Conservation (phyloP, 192 early-diverging fungal genomes). For the Chytriomyces confervae region DNA sequence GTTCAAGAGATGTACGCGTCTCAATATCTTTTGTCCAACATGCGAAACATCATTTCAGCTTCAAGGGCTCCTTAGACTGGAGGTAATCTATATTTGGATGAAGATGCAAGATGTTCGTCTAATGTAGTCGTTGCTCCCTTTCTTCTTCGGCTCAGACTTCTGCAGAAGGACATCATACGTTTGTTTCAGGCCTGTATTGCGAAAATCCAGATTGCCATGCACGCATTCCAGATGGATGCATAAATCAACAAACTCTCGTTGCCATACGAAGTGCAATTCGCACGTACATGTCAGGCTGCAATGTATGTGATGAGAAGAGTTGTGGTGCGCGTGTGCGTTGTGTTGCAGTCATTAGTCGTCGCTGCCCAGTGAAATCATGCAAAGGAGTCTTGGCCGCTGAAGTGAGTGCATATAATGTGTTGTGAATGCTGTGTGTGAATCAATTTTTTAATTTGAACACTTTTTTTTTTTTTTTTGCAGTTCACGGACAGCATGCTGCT, state of each 20-base stretch:
- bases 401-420: slow-evolving; percentile 49
- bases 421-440: not conserved
- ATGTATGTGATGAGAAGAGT: slow-evolving; percentile 80
- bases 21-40: slow-evolving; percentile 43
- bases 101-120: slow-evolving; percentile 24
- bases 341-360: slow-evolving; percentile 70
- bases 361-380: slow-evolving; percentile 74
- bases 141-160: not conserved
- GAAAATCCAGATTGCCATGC: slow-evolving; percentile 55
- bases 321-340: slow-evolving; percentile 72
- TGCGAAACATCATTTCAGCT: slow-evolving; percentile 63
- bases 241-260: slow-evolving; percentile 68
- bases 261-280: slow-evolving; percentile 72
- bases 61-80: slow-evolving; percentile 38
- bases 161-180: slow-evolving; percentile 9
- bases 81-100: slow-evolving; percentile 38
- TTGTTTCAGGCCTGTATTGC: slow-evolving; percentile 48
- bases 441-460: not conserved
- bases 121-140: slow-evolving; percentile 22
- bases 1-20: slow-evolving; percentile 53
- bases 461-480: slow-evolving; percentile 41
- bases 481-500: slow-evolving; percentile 80
- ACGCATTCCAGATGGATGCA: slow-evolving; percentile 48
- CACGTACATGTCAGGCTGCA: slow-evolving; percentile 74
- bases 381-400: slow-evolving; percentile 67